Base-by-base conservation (phyloP, 2,329 filamentous ascomycete species). In the Clarireedia homoeocarpa region DNA sequence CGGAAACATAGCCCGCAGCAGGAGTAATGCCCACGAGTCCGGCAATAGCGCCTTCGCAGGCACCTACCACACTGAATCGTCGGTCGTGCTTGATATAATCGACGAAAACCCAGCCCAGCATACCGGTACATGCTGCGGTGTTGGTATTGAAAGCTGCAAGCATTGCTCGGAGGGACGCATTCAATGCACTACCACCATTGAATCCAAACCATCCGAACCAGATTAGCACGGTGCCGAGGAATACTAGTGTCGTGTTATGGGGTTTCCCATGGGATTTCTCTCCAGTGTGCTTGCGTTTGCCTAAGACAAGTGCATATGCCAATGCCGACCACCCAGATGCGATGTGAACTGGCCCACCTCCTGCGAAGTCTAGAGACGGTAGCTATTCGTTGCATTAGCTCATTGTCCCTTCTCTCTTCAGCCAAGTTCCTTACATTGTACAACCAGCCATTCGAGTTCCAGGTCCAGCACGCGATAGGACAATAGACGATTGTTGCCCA, bases 401-500 rank as follows among this genome's bases (percentile, higher is more conserved):
- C 10, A 38, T 23, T 9, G 17, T 5, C 6, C 23, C 10, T 23
- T 10, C 2, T 2, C 4, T 1, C 1, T 15, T 20, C 14, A 12
- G 9, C 1, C 1, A 15, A 45, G 23, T 4, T 15, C 20, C 51
- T 39, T 15, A 48, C 51, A 23, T 83, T 79, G 68, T 74, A 84
- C 0, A 86, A 71, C 83, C 83, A 86, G 10, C 83, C 83, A 52
- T 77, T 79, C n/a, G 76, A 65, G 63, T 86, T 86, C 83, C 83
- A 86, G 4, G 81, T 83, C 82, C 82, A 85, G 70, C 78, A 83
- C 0, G 82, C 82, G 38, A 85, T 77, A 0, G 78, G 77, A 61
- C 76, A 85, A 69, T 85, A 85, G 2, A 85, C 83, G 54, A 85
- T 74, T 0, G 83, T 85, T 0, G 81, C 80, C 82, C 82, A 85